phyloP scores from a whole-genome alignment of 495 filamentous ascomycete species.

The Penicillium cinerascens region DNA sequence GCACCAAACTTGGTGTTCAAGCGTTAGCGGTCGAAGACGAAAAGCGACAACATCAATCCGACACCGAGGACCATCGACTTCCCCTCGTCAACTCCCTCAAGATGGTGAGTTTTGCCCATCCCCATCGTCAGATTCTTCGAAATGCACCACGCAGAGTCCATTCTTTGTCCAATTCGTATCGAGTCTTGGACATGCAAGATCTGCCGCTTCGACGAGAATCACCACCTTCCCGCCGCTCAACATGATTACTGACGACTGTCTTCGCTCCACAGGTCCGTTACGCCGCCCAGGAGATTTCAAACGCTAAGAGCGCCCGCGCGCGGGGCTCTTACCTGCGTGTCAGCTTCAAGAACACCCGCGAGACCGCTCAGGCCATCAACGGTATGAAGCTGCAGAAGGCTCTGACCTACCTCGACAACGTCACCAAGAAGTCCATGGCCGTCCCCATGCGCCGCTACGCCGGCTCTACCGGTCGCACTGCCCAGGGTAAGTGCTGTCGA shows the following conservation, averaged over 20 bases:
- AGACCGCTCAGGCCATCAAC: slow-evolving; percentile 98
- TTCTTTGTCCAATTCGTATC: slow-evolving; percentile 5
- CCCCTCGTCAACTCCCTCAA: slow-evolving; percentile 50
- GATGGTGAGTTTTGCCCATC: slow-evolving; percentile 48
- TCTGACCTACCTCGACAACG: slow-evolving; percentile 92
- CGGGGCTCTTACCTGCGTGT: slow-evolving; percentile 98
- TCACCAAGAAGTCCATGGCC: slow-evolving; percentile 89
- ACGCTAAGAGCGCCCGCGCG: slow-evolving; percentile 91
- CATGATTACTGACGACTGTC: slow-evolving; percentile 31
- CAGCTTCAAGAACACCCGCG: slow-evolving; percentile 99
- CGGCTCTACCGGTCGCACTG: slow-evolving; percentile 86
- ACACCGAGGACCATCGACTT: slow-evolving; percentile 47
- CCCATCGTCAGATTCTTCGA: slow-evolving; percentile 11
- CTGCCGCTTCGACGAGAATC: slow-evolving; percentile 3
- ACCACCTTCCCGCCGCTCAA: slow-evolving; percentile 3
- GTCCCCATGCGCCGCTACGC: slow-evolving; percentile 96
- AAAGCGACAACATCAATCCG: slow-evolving; percentile 47
- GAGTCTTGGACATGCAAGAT: slow-evolving; percentile 5
- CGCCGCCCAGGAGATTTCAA: slow-evolving; percentile 84
- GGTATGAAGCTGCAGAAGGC: slow-evolving; percentile 98
- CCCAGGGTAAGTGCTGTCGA: slow-evolving; percentile 77
- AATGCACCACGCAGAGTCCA: slow-evolving; percentile 5
- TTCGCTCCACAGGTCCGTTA: slow-evolving; percentile 78
- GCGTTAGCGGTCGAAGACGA: slow-evolving; percentile 41
- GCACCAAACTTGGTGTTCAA: slow-evolving; percentile 36